Conservation (phyloP, 164 flowering plant species). For the grape (Vitis vinifera) region ASM3070453v1 NC_081810.1:5407001-5407500, state of each 20-base stretch:
- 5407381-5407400: constrained; percentile 70
- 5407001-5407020: constrained; percentile 44
- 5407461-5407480: too few species aligned
- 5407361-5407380: constrained; percentile 72
- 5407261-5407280: constrained; percentile 66
- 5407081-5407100: not conserved
- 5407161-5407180: constrained; percentile 74
- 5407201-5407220: constrained; percentile 77
- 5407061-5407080: not conserved
- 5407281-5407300: constrained; percentile 77
- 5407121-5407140: not conserved
- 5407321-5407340: constrained; percentile 75
- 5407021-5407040: not conserved
- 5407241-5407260: constrained; percentile 91
- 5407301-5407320: constrained; percentile 90
- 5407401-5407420: not conserved
- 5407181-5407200: constrained; percentile 79
- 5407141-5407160: not conserved
- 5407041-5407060: not conserved
- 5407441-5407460: too few species aligned
- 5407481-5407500: too few species aligned
- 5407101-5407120: not conserved
- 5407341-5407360: constrained; percentile 48
- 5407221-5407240: constrained; percentile 67
- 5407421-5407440: too few species aligned